Evolutionary conservation across 176 grass and related monocot genomes (phyloP), one percentile per base, ranked within the genome.

Genomic region (Lolium rigidum): DNA sequence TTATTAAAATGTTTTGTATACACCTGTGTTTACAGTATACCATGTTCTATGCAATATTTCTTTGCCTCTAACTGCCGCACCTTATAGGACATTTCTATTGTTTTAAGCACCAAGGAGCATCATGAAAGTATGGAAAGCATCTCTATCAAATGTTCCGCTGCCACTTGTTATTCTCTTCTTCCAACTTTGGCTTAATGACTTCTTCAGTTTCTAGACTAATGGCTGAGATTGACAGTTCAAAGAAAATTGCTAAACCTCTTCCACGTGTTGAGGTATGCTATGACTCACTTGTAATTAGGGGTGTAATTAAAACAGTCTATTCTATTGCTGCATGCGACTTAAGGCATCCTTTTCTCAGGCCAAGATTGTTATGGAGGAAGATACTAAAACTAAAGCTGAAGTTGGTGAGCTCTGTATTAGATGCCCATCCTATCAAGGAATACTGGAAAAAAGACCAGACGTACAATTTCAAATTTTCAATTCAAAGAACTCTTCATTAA

Each of bases 371-470:
- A 84, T 71, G 79, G 96, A 98, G 22, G 86, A 95, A 82, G 93
- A 88, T 44, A 84, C 66, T 46, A 82, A 89, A 88, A 90, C 77
- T 73, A 89, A 65, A 81, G 66, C 78, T 51, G 91, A 84, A 84
- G 96, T 94, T 67, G 96, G 96, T 41, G 96, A 98, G 58, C 96
- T 98, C 70, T 98, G 96, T 79, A 92, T 95, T 74, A 95, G 79
- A 95, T 91, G 96, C 49, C 96, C 96, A 61, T 94, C 96, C 69
- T 85, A 95, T 95, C 80, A 95, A 95, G 73, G 93, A 95, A 75
- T 98, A 98, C 64, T 98, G 96, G 93, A 6, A 98, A 89, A 89
- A 88, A n/a, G 61, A 79, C 91, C 93, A 75, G 81, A 87, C 87
- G 96, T 98, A 92, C 55, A 63, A 26, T 72, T 84, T 83, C 80